A percentile compares a stretch with the other conserved stretches of the same genome.
phyloP scores from a whole-genome alignment of 2,329 filamentous ascomycete species.

The Colletotrichum kahawae region DNA sequence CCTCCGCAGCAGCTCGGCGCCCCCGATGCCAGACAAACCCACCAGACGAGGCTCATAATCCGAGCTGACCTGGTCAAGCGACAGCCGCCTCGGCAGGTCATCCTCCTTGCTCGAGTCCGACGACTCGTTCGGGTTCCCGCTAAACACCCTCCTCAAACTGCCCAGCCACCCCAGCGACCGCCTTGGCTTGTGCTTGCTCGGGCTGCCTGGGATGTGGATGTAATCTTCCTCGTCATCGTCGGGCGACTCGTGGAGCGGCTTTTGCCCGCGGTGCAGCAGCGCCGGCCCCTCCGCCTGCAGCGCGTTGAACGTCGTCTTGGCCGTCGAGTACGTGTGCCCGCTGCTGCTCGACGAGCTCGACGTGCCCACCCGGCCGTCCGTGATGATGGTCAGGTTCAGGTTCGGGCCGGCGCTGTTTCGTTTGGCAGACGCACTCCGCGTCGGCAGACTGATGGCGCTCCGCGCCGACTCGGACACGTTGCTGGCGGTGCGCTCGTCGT shows the following conservation, averaged over 20 bases:
- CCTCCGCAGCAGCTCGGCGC: conserved; percentile 50
- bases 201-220: conserved; percentile 49
- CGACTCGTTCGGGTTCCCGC: conserved; percentile 41
- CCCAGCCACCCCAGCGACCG: conserved; percentile 66
- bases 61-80: conserved; percentile 38
- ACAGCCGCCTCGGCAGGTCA: conserved; percentile 25
- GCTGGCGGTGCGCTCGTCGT: conserved; percentile 60
- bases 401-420: not conserved
- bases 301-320: conserved; percentile 55
- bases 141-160: conserved; percentile 69
- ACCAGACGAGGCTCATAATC: conserved; percentile 51
- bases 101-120: conserved; percentile 27
- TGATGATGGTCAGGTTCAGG: conserved; percentile 24
- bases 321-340: conserved; percentile 55
- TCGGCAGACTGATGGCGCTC: conserved; percentile 44
- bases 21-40: conserved; percentile 49
- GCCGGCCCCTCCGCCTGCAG: conserved; percentile 59
- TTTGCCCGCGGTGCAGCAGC: conserved; percentile 42
- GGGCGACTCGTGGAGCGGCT: conserved; percentile 24
- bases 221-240: conserved; percentile 40
- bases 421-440: conserved; percentile 33
- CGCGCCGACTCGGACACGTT: conserved; percentile 60
- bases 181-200: conserved; percentile 61
- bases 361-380: conserved; percentile 10
- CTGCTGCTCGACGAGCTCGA: conserved; percentile 45